These are phyloP conservation scores for Colletotrichum graminicola DNA, from an alignment of 2,329 filamentous ascomycete genomes.

Conservation along the genomic window DNA sequence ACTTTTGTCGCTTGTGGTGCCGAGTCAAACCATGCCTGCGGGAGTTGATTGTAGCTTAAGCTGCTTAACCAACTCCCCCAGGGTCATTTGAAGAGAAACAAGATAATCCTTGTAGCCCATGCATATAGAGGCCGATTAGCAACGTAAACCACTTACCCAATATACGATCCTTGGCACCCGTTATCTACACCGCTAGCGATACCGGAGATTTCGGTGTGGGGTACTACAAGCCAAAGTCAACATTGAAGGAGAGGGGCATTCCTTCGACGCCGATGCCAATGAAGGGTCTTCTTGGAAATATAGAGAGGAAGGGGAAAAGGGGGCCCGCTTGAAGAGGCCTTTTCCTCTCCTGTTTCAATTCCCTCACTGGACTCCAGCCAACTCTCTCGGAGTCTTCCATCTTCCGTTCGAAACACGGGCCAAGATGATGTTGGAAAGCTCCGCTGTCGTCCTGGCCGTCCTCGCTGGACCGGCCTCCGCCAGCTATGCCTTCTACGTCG, in stretches of 20 bases:
- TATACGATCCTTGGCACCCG: constrained; percentile 8
- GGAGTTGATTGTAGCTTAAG: constrained; percentile 10
- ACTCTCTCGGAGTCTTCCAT: constrained; percentile 2
- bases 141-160: constrained; percentile 10
- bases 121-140: constrained; percentile 9
- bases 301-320: neutral
- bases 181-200: constrained; percentile 39
- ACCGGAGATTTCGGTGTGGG: constrained; percentile 40
- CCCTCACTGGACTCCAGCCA: neutral
- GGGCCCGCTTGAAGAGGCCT: constrained; percentile 1
- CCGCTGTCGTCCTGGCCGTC: constrained; percentile 32
- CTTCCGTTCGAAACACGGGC: neutral
- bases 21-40: constrained; percentile 23
- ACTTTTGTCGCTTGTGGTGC: constrained; percentile 24
- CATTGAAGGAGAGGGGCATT: constrained; percentile 2
- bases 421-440: constrained; percentile 34
- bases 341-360: neutral
- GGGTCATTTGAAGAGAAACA: constrained; percentile 25
- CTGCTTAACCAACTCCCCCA: neutral
- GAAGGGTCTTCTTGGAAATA: neutral
- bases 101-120: constrained; percentile 30
- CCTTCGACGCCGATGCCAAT: constrained; percentile 27
- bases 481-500: constrained; percentile 63
- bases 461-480: constrained; percentile 45
- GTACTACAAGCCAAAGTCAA: constrained; percentile 20